Base-by-base conservation (phyloP, 345 rosid species). In the Populus alba region DNA sequence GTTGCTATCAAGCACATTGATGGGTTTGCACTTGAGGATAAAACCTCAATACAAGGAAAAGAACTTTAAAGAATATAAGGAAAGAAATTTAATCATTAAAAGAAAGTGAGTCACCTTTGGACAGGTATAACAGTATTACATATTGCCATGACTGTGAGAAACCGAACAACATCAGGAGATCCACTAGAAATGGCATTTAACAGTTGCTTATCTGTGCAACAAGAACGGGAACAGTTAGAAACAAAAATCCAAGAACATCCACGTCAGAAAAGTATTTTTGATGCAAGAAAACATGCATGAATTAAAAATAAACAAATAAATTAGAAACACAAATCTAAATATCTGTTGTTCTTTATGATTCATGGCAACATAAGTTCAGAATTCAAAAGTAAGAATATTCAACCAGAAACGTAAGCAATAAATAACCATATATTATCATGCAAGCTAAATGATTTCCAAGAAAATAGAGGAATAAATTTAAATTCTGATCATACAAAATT, bases 81-180 rank as follows among this genome's bases (percentile, higher is more conserved):
- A 33, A 68, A 23, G 4, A 2, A 9, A 13, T 33, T 33, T 20
- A 5, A 2, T 18, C 1, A 8, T n/a, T 25, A 20, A 63, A 18
- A 81, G 18, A 63, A 11, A 11, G 68, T 27, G 43, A 53, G 71
- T 80, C 85, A 96, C 99, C 97, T 91, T 74, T 84, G 87, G 71
- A 89, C 87, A 80, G 99, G 98, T 76, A 92, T 79, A 78, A 96
- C 98, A 71, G 98, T 94, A 87, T 96, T 96, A 71, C 99, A 94
- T 73, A 92, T 88, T 37, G 98, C 97, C 98, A 96, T 96, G 80
- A 94, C 87, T 45, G 92, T 94, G 70, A 96, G 94, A 87, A 91
- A 96, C 77, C 82, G 91, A 70, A 89, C 86, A 68, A 90, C 94
- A 84, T 96, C 97, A 70, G 92, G 83, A 84, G 98, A 90, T 79